phyloP scores from a whole-genome alignment of 2,329 filamentous ascomycete species.

The Bimuria novae-zelandiae region DNA sequence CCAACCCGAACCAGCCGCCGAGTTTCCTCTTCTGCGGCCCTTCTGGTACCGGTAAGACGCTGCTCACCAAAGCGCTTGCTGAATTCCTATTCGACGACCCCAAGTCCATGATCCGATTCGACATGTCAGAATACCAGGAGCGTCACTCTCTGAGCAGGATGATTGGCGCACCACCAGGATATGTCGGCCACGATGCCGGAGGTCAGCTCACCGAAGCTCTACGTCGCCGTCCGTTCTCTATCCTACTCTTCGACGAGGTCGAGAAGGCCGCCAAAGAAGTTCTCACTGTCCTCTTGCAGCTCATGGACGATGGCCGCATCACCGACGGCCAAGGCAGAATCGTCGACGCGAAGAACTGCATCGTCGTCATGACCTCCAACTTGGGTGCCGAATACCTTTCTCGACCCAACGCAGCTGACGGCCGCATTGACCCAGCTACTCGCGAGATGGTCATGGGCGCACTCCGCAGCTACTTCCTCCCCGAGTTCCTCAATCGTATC shows the following conservation, averaged over 20 bases:
- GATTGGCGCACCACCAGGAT: conserved; percentile 96
- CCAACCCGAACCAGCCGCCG: conserved; percentile 94
- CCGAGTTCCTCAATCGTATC: conserved; percentile 98
- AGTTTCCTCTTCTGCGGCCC: conserved; percentile 99
- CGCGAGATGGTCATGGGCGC: conserved; percentile 88
- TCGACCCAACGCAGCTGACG: conserved; percentile 76
- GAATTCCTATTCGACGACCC: conserved; percentile 98
- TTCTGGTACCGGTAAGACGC: conserved; percentile 95
- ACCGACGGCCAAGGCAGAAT: conserved; percentile 96
- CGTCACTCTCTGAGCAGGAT: conserved; percentile 93
- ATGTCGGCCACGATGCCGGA: conserved; percentile 94
- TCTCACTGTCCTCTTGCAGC: conserved; percentile 93
- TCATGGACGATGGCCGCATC: conserved; percentile 99
- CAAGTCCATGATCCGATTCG: conserved; percentile 97
- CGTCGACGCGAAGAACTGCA: conserved; percentile 95
- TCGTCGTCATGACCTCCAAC: conserved; percentile 99
- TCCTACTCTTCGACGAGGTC: conserved; percentile 95
- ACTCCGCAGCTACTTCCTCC: conserved; percentile 93
- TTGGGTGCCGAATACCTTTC: conserved; percentile 92
- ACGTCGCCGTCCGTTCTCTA: conserved; percentile 94
- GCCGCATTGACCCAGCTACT: conserved; percentile 83
- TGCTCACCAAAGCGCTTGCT: conserved; percentile 93
- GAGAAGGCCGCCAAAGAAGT: conserved; percentile 99
- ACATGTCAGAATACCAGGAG: conserved; percentile 99
- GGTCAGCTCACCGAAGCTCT: conserved; percentile 95